Evolutionary conservation across 2,329 filamentous ascomycete species (phyloP).

Genomic region (Paecilomyces niveus): DNA sequence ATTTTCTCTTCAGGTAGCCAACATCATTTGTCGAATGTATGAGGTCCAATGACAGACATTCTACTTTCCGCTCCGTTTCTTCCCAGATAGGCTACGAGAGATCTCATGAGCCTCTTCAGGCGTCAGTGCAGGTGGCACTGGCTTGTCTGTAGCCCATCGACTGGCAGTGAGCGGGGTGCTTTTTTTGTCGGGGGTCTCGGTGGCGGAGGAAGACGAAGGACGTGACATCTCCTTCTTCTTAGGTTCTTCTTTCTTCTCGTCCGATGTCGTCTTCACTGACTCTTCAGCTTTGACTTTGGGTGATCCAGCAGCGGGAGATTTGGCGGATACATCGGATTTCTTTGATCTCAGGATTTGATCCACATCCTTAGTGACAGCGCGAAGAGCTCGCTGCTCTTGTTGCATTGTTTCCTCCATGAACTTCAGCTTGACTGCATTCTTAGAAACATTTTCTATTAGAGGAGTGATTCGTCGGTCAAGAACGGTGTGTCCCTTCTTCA

Average conservation of each 20-base stretch:
- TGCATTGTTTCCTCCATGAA: not conserved
- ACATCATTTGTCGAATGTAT: not conserved
- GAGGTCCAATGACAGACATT: not conserved
- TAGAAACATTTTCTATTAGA: not conserved
- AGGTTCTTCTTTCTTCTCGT: not conserved
- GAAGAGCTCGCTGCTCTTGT: not conserved
- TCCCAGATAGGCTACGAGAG: not conserved
- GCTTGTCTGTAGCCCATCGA: not conserved
- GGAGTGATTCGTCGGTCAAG: not conserved
- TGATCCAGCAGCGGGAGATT: not conserved
- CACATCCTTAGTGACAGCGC: not conserved
- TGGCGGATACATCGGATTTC: not conserved
- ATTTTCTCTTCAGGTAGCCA: not conserved
- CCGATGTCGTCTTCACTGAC: not conserved
- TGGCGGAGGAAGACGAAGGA: not conserved
- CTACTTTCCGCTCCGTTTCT: not conserved
- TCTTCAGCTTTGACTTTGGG: not conserved
- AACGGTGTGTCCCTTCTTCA: not conserved
- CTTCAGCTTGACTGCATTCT: not conserved
- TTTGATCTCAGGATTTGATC: not conserved
- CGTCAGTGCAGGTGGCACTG: not conserved
- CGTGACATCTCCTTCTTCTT: not conserved
- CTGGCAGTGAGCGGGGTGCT: not conserved
- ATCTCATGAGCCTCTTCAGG: not conserved
- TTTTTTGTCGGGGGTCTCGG: not conserved